Evolutionary conservation across 306 rosid species (phyloP), one percentile per base, ranked within the genome.

Genomic region (Prunus davidiana): DNA sequence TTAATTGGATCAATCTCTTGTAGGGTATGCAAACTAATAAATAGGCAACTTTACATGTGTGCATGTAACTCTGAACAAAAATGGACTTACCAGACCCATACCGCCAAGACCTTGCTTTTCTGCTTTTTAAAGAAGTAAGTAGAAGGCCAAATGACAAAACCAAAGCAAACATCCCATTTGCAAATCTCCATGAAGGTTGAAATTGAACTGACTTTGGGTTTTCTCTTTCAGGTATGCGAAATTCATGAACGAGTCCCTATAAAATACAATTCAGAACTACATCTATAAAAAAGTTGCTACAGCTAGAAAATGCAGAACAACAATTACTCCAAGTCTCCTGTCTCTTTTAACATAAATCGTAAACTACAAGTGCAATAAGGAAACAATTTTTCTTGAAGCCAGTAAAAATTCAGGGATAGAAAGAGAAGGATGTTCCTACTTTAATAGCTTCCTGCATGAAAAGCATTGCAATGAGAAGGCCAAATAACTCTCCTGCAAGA

Each of bases 381-480:
- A 73, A 79, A 78, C 43, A 69, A 58, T 61, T 62, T 22, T 30
- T 79, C 15, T 20, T 12, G 10, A 45, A 69, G 67, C 57, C 47
- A 69, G 20, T 28, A 69, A 55, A 38, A 28, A 68, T 49, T 47
- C 45, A 56, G 60, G 61, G 15, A 8, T 57, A 69, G 62, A 46
- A 77, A 34, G 45, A 67, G 67, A 79, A 54, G 49, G 28, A 79
- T 30, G 69, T 32, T 3, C 71, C 28, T 89, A 91, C 97, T 79
- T 83, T 91, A 68, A 89, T 80, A 76, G 97, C 95, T 81, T 91
- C 88, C 78, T 91, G 97, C 95, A 89, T 88, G 85, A 91, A 91
- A 65, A 91, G 93, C 92, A 88, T 81, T 74, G 97, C 93, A 13
- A 89, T 91, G 45, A 91, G 95, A 80, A 91, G 91, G 81, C 97